A percentile compares a stretch with the other conserved stretches of the same genome.
phyloP scores from a whole-genome alignment of 2,329 filamentous ascomycete genomes.

The Sclerotinia minor region DNA sequence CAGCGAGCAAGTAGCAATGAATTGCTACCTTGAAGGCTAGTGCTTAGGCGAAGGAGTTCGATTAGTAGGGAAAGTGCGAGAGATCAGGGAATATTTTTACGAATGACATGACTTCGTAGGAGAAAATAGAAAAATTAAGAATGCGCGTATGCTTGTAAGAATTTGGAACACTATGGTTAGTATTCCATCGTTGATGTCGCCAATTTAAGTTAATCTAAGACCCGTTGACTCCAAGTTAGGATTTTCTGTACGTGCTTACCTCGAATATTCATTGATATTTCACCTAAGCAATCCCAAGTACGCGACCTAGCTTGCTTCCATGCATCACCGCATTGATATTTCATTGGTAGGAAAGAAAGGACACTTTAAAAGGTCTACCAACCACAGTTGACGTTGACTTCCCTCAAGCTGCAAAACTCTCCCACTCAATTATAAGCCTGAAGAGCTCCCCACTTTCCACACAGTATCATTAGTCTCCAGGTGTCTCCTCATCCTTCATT shows the following conservation, averaged over 20 bases:
- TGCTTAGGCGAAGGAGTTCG: fast-evolving
- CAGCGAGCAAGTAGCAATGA: too few species aligned
- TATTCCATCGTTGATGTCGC: neutral
- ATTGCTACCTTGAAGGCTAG: neutral
- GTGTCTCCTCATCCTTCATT: neutral
- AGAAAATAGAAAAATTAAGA: fast-evolving
- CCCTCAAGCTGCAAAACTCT: neutral
- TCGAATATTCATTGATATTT: neutral
- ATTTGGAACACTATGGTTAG: neutral
- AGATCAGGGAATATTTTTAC: neutral
- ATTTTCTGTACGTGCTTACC: neutral
- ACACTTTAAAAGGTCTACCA: neutral
- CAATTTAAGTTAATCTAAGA: too few species aligned
- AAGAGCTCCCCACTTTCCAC: neutral
- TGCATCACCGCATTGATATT: neutral
- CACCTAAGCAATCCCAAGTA: neutral
- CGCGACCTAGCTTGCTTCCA: neutral
- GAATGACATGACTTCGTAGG: neutral
- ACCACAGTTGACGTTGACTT: neutral
- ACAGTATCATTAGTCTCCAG: neutral
- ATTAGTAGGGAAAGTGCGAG: too few species aligned
- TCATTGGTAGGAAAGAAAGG: neutral
- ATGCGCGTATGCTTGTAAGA: neutral
- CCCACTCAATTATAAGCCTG: too few species aligned
- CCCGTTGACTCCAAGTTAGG: neutral